Evolutionary conservation across 1,139 yeast genomes (phyloP).

Genomic region (Meyerozyma athensensis): DNA sequence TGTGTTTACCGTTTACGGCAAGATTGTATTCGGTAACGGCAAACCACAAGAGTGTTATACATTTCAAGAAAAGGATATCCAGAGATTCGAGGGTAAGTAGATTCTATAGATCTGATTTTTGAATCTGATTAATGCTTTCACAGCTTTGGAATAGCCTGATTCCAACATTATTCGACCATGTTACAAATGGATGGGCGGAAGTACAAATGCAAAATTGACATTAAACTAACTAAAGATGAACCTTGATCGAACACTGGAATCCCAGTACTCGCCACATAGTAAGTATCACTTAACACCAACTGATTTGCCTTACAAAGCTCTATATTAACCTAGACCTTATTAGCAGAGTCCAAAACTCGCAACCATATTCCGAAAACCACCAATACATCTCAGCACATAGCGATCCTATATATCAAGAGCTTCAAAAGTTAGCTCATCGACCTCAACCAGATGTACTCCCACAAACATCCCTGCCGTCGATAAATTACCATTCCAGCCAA

Average conservation of each 20-base stretch:
- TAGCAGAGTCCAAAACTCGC: neutral
- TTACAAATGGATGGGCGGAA: neutral
- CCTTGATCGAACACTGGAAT: neutral
- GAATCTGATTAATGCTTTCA: too few relatives aligned
- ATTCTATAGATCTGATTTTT: neutral
- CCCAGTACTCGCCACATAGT: neutral
- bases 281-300: neutral
- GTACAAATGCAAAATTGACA: neutral
- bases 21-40: slow-evolving; percentile 2
- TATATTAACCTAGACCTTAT: neutral
- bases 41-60: neutral
- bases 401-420: slow-evolving; percentile 3
- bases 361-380: neutral
- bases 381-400: neutral
- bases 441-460: neutral
- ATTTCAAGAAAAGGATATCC: neutral
- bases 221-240: neutral
- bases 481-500: neutral
- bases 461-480: neutral
- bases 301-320: too few relatives aligned
- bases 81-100: slow-evolving; percentile 1
- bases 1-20: slow-evolving; percentile 2
- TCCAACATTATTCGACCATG: too few relatives aligned
- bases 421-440: neutral
- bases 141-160: too few relatives aligned